Base-by-base conservation (phyloP, 2,329 filamentous ascomycete species). In the Apiospora aurea region DNA sequence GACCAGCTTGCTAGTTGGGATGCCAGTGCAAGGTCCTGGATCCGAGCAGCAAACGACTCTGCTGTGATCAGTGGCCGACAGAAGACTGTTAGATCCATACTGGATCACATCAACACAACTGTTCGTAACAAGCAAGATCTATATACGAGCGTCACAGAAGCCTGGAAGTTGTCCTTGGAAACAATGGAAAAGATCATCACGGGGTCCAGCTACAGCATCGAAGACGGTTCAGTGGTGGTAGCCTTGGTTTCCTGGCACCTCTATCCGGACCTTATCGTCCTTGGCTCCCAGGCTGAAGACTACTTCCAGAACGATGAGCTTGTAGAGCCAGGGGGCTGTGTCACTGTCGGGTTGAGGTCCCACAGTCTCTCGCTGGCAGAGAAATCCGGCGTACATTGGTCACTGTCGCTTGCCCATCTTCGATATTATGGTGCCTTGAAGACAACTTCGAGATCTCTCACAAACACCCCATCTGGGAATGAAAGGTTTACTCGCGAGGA, bases 1-100 rank as follows among this genome's bases (percentile, higher is more conserved):
- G 41, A 66, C 1, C 72, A 73, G 4, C 66, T 73, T 2, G 72
- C 72, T 16, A 57, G 21, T 4, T 73, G 71, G 72, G 72, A 73
- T 34, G 69, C 71, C 2, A 73, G 72, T n/a, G 72, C 72, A 3
- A 70, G 72, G 41, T 68, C 72, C 2, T 73, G 72, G 72, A 34
- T 73, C 2, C 53, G 47, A 26, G 72, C 72, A 14, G 72, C 72
- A 2, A 67, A 69, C 29, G 72, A 73, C 21, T 64, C 72, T 4
- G 70, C 72, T 13, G 38, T 34, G 4, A n/a, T 72, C 16, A 34
- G 53, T 72, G 11, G 24, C 70, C 53, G 29, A 18, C 72, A 41
- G 44, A 61, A 61, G 8, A 34, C 53, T 2, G 26, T 34, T 26
- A 34, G 53, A 21, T 34, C 53, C 2, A 34, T 61, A 34, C 53